Percentiles rank a stretch among this genome's conserved stretches.
Evolutionary conservation across 2,329 filamentous ascomycete species (phyloP).

Genomic region (Allantophomopsis lycopodina): DNA sequence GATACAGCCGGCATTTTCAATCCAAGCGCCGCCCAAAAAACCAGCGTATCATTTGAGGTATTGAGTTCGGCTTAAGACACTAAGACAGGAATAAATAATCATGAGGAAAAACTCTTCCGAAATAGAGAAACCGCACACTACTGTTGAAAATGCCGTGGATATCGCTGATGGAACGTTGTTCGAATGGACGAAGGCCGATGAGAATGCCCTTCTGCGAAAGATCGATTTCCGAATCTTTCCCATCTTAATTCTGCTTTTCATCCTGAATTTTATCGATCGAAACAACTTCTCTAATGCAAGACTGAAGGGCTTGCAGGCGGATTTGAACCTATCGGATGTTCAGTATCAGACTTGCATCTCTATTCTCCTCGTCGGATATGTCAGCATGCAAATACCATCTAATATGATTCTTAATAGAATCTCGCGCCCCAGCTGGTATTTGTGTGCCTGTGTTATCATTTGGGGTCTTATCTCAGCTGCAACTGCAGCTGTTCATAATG

Average conservation of each 20-base stretch:
- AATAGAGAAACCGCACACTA: too few relatives aligned
- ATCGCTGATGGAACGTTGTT: slow-evolving; percentile 1
- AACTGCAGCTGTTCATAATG: slow-evolving; percentile 28
- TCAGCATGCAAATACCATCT: slow-evolving; percentile 48
- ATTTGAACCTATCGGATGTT: slow-evolving; percentile 37
- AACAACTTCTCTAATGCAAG: slow-evolving; percentile 57
- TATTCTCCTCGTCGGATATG: slow-evolving; percentile 54
- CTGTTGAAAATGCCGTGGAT: too few relatives aligned
- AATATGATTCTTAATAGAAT: slow-evolving; percentile 44
- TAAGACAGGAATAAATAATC: too few relatives aligned
- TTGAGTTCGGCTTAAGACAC: too few relatives aligned
- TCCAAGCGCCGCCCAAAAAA: too few relatives aligned
- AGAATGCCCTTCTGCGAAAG: slow-evolving; percentile 1
- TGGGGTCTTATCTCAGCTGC: slow-evolving; percentile 48
- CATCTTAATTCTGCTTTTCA: slow-evolving; percentile 65
- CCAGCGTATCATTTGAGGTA: too few relatives aligned
- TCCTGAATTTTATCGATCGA: slow-evolving; percentile 59
- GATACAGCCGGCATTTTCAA: too few relatives aligned
- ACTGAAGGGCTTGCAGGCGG: slow-evolving; percentile 48
- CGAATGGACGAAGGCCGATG: neutral
- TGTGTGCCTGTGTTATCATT: too few relatives aligned
- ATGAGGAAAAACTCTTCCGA: too few relatives aligned
- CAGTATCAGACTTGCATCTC: slow-evolving; percentile 51
- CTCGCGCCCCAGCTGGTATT: slow-evolving; percentile 36
- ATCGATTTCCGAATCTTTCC: slow-evolving; percentile 3